Evolutionary conservation across 2,329 filamentous ascomycete species (phyloP).

Genomic region (Penicillium italicum): DNA sequence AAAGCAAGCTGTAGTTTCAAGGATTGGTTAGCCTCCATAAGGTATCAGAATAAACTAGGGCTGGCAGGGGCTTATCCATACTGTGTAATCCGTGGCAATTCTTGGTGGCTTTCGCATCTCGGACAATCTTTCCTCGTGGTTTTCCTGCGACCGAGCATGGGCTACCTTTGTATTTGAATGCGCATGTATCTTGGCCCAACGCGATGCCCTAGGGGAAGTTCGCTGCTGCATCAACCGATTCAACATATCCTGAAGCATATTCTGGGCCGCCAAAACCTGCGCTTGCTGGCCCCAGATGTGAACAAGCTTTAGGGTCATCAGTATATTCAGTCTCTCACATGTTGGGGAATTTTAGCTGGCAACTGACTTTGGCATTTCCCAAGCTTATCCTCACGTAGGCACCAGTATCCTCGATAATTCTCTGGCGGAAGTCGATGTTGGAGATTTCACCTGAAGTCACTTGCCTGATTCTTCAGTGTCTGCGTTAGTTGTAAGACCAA

Average conservation of each 20-base stretch:
- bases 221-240: not conserved
- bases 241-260: not conserved
- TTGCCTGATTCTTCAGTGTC: not conserved
- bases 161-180: not conserved
- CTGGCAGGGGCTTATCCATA: not conserved
- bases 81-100: not conserved
- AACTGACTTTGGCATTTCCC: not conserved
- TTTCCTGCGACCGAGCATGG: not conserved
- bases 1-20: conserved; percentile 9
- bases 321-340: not conserved
- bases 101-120: not conserved
- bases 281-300: conserved; percentile 2
- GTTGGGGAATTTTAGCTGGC: not conserved
- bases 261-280: not conserved
- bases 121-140: not conserved
- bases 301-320: not conserved
- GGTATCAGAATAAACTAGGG: not conserved
- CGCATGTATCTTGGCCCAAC: not conserved
- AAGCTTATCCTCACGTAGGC: not conserved
- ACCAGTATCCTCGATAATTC: not conserved
- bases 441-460: not conserved
- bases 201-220: not conserved
- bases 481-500: not conserved
- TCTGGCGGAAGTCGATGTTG: not conserved
- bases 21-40: not conserved